Evolutionary conservation across 1,284 basidiomycete species (phyloP), one percentile per base, ranked within the genome.

Genomic region (Rhodotorula sp.): DNA sequence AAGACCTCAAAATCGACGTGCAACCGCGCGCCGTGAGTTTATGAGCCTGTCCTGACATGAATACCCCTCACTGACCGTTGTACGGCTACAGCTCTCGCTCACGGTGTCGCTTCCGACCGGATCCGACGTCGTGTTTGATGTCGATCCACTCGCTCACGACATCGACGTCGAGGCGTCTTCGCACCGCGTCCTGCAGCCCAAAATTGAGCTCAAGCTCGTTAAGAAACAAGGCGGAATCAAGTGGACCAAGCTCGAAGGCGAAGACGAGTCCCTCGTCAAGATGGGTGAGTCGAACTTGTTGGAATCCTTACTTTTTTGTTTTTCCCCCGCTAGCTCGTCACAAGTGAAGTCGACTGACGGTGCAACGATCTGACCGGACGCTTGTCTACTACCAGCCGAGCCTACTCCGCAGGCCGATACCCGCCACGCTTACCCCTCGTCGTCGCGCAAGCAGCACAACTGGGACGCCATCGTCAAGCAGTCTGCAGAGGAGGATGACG

Each of bases 401-500:
- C 21, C 38, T 28, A 59, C 50, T 12, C 23, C 26, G 1, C 34
- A 50, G 5, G 49, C 55, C 31, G 26, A 54, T 12, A 18, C 69
- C n/a, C 26, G 28, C 26, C 75, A 75, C 62, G 68, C 73, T 6
- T 80, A 80, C 69, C 79, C 79, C 21, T 74, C 77, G 21, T 79
- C 78, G 2, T 74, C 78, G 47, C 64, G 61, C 43, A 69, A 84
- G 65, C 84, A 76, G 69, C 91, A 91, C 83, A 91, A 93, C 79
- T 94, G 92, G 92, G 92, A 93, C 64, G 86, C 84, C 15, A 85
- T 93, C 74, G 90, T 90, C 14, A 84, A 21, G 89, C 90, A 69
- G 83, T 91, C 64, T 14, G 69, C 69, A 2, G 64, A 59, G 16
- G 72, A 71, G 18, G 71, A 77, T 48, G 75, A 72, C 49, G 67